Evolutionary conservation across 2,329 filamentous ascomycete genomes (phyloP), one percentile per base, ranked within the genome.

Genomic region (Pseudomassariella vexata): DNA sequence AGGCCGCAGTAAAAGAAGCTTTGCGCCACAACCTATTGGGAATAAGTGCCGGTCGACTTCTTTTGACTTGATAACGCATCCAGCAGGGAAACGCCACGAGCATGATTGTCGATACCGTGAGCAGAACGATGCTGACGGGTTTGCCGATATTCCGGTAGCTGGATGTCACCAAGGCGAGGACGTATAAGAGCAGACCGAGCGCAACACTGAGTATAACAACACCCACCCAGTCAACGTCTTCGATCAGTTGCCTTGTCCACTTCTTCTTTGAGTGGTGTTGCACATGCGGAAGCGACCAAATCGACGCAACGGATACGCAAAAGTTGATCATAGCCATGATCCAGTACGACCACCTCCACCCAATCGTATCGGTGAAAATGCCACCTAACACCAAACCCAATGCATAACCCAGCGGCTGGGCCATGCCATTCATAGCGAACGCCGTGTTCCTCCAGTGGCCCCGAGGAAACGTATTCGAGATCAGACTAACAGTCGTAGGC

Each of bases 21-120:
- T 75, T 73, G n/a, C 52, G 59, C 74, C 74, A 78, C 0, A 78
- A 49, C 0, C 62, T 65, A 44, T 77, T 77, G 0, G 73, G 73
- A 18, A 79, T 75, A 4, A 75, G 46, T 4, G 68, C 67, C 12
- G 69, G 37, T 9, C 36, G 37, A 6, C 25, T 18, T 5, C 30
- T 29, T 9, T 31, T 35, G 7, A 24, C 34, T 11, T 38, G 37
- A 6, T 21, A 25, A 11, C 32, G 16, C 39, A 47, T 42, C 67
- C 71, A 76, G 9, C 59, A 41, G 4, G 64, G 55, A 42, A 76
- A 74, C 0, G 50, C 45, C 0, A 62, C 60, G 3, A 73, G 53
- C 18, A 63, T 44, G 16, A 52, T 46, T 3, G 66, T 32, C 2
- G 62, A 56, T 3, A 67, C 32, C 1, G 54, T 44, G 2, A 76